phyloP scores from a whole-genome alignment of 2,329 filamentous ascomycete genomes.

The Tothia fuscella region DNA sequence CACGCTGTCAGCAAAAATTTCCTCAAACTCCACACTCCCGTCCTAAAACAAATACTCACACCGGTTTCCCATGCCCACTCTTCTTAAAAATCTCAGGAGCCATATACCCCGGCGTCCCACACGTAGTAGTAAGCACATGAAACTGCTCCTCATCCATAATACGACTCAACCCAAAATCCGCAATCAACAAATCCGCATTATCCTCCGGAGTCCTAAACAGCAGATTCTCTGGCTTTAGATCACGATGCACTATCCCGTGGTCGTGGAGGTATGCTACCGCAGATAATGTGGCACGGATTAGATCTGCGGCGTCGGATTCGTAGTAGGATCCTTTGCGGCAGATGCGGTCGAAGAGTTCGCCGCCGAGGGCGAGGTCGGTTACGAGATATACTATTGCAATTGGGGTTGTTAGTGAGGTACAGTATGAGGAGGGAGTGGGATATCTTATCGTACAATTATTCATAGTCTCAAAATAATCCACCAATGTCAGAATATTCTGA shows the following conservation, averaged over 20 bases:
- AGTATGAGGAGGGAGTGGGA: constrained; percentile 8
- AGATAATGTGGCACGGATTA: constrained; percentile 87
- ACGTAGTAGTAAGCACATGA: constrained; percentile 93
- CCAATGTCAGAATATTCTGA: constrained; percentile 92
- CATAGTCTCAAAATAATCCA: constrained; percentile 99
- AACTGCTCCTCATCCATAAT: constrained; percentile 99
- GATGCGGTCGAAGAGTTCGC: constrained; percentile 96
- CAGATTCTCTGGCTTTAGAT: constrained; percentile 94
- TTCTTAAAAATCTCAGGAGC: constrained; percentile 99
- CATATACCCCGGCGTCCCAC: constrained; percentile 97
- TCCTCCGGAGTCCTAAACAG: constrained; percentile 96
- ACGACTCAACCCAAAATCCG: constrained; percentile 86
- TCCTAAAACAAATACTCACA: constrained; percentile 34
- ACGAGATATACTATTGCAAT: constrained; percentile 66
- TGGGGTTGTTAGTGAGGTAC: constrained; percentile 4
- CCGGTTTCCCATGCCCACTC: constrained; percentile 92
- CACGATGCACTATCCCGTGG: constrained; percentile 95
- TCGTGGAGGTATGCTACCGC: constrained; percentile 98
- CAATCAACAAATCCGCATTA: constrained; percentile 91
- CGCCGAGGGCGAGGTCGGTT: constrained; percentile 88
- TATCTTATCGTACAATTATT: constrained; percentile 84
- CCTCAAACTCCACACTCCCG: neutral
- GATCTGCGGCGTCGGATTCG: constrained; percentile 88
- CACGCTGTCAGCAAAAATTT: too few relatives aligned
- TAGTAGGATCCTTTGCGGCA: constrained; percentile 98